Evolutionary conservation across 352 stramenopile species (phyloP).

Genomic region (Thalassiosira pacifica): DNA sequence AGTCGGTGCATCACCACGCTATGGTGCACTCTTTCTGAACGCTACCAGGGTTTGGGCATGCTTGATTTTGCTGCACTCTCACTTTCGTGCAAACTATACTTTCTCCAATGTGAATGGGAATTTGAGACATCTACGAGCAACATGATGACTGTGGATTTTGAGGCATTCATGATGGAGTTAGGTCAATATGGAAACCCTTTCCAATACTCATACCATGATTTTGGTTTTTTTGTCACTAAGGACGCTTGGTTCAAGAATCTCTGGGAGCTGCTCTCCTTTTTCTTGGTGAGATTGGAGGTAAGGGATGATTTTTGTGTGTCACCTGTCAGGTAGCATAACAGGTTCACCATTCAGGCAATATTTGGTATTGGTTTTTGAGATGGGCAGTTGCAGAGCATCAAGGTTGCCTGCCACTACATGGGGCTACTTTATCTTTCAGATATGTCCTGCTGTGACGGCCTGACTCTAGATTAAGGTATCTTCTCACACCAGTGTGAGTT

Average conservation of each 20-base stretch:
- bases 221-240: slow-evolving; percentile 2
- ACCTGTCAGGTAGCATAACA: too few species aligned
- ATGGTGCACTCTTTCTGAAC: not conserved
- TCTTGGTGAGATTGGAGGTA: too few species aligned
- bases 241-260: slow-evolving; percentile 33
- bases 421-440: too few species aligned
- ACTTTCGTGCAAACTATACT: not conserved
- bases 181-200: slow-evolving; percentile 10
- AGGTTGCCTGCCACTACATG: too few species aligned
- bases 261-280: too few species aligned
- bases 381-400: too few species aligned
- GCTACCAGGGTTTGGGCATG: slow-evolving; percentile 24
- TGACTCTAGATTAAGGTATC: too few species aligned
- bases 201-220: not conserved
- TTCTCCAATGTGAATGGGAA: not conserved
- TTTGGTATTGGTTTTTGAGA: too few species aligned
- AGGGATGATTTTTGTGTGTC: too few species aligned
- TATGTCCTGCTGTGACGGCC: too few species aligned
- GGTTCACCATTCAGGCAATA: too few species aligned
- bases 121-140: not conserved
- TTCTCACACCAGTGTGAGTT: too few species aligned
- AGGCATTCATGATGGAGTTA: slow-evolving; percentile 12
- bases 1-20: slow-evolving; percentile 9
- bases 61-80: slow-evolving; percentile 12
- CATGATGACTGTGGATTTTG: not conserved